Conservation (phyloP, 2,329 filamentous ascomycete genomes). For the Neofusicoccum umdonicola region DNA sequence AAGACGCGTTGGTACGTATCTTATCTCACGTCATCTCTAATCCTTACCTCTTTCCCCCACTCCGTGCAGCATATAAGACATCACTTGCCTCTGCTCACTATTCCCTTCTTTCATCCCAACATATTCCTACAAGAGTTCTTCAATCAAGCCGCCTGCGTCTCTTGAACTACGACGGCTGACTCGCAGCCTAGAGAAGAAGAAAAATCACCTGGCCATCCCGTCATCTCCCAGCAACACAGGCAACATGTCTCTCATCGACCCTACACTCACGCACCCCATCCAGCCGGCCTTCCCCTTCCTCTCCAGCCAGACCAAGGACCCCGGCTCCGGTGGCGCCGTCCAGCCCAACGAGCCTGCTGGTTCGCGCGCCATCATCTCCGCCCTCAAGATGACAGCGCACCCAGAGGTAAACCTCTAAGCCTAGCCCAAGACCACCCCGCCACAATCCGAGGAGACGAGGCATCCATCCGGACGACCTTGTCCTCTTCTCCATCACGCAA, state of each 20-base stretch:
- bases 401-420: neutral
- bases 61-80: neutral
- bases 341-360: neutral
- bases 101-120: neutral
- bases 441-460: too few species aligned
- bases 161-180: too few species aligned
- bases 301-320: neutral
- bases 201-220: neutral
- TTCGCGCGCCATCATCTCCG: neutral
- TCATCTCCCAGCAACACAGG: neutral
- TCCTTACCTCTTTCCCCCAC: neutral
- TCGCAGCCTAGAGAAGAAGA: neutral
- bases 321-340: neutral
- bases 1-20: neutral
- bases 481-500: neutral
- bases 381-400: neutral
- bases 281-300: conserved; percentile 1
- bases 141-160: neutral
- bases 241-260: conserved; percentile 14
- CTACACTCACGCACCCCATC: neutral
- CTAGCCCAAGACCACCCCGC: neutral
- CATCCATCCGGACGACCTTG: too few species aligned
- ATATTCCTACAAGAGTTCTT: neutral
- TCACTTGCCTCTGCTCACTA: neutral
- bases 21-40: conserved; percentile 6